Base-by-base conservation (phyloP, 169 alveolate genomes). In the Ophryocystis elektroscirrha region DNA sequence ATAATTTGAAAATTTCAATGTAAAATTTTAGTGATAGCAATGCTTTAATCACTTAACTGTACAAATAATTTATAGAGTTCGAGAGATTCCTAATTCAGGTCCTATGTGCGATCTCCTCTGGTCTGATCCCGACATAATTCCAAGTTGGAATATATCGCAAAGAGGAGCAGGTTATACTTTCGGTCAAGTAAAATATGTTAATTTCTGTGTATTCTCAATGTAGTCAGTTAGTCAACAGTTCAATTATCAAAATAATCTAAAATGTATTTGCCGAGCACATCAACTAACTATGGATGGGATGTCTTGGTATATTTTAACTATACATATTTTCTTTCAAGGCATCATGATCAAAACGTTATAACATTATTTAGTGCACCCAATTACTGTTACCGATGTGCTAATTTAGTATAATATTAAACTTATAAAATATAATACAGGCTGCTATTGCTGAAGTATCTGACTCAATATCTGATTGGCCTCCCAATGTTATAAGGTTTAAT, bases 51-150 rank as follows among this genome's bases (percentile, higher is more conserved):
- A n/a, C n/a, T n/a, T n/a, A n/a, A n/a, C n/a, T n/a, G n/a, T n/a
- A n/a, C n/a, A n/a, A n/a, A n/a, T n/a, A n/a, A n/a, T n/a, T 2
- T n/a, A n/a, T 45, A 59, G 67, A 24, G 58, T 65, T 7, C 78
- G 84, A 61, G 98, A 92, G 73, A 91, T 89, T 15, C 98, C 98
- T 15, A 97, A 87, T 58, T 96, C 87, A 63, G 98, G 98, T 0
- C 91, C 94, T 1, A 90, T 93, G 96, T 85, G 98, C 46, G 99
- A 93, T 68, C 75, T 93, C 46, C 77, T 93, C 74, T 93, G 99
- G 97, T 82, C 95, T 26, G 99, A 93, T 63, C 99, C 99, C 12
- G 97, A 89, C 53, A 89, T 83, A 30, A 80, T 78, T 48, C 68
- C 76, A 46, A 96, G 95, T 27, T 92, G 96, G 95, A 87, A 85